Percentiles rank a stretch among this genome's conserved stretches.
phyloP scores from a whole-genome alignment of 371 early-diverging fungal genomes.

The Mucor velutinosus region DNA sequence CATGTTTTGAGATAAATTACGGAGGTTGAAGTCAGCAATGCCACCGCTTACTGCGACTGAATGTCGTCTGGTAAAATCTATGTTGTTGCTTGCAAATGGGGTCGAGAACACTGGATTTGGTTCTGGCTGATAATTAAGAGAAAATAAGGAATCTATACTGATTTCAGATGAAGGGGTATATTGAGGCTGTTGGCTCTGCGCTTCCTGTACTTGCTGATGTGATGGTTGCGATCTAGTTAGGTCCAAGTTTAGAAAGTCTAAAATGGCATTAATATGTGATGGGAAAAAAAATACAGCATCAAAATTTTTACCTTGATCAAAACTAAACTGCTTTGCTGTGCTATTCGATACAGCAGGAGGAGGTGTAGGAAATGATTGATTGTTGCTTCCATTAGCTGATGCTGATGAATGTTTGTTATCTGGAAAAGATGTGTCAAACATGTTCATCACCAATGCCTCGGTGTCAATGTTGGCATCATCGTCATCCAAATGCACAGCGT shows the following conservation, averaged over 20 bases:
- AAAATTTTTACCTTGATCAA: constrained; percentile 17
- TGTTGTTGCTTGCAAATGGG: not conserved
- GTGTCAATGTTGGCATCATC: constrained; percentile 17
- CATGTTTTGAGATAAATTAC: not conserved
- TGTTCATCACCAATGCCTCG: constrained; percentile 17
- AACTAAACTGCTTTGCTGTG: constrained; percentile 9
- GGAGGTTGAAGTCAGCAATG: constrained; percentile 8
- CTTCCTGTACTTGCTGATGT: constrained; percentile 1
- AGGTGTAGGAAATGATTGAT: not conserved
- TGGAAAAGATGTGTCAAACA: constrained; percentile 10
- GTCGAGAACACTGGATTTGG: not conserved
- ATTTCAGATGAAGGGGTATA: constrained; percentile 19
- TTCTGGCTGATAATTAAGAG: not conserved
- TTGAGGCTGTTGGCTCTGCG: constrained; percentile 5
- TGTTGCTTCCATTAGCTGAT: not conserved
- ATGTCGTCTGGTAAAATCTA: constrained; percentile 18
- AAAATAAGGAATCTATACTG: constrained; percentile 1
- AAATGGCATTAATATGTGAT: constrained; percentile 2
- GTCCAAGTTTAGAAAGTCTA: constrained; percentile 17
- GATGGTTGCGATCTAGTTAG: not conserved
- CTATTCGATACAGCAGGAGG: not conserved
- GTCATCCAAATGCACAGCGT: constrained; percentile 8
- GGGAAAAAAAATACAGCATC: not conserved
- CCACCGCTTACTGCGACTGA: constrained; percentile 21
- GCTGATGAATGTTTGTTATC: constrained; percentile 4